Base-by-base conservation (phyloP, 2,329 filamentous ascomycete species). In the Botrytis byssoidea region DNA sequence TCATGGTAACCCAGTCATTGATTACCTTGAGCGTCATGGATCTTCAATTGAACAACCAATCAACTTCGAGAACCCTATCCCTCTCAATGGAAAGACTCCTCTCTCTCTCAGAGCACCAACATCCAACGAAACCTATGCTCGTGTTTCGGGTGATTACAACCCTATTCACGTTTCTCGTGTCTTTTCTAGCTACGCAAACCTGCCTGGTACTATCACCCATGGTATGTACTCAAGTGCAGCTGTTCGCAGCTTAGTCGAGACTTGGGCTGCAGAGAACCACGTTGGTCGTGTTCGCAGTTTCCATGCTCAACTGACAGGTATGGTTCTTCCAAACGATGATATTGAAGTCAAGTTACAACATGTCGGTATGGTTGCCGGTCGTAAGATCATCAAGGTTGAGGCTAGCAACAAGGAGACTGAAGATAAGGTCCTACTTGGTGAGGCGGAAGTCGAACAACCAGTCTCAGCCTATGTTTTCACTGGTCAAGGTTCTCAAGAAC, bases 331-430 rank as follows among this genome's bases (percentile, higher is more conserved):
- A 72, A 97, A 98, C 79, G 97, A 99, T 81, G 92, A 95, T 76
- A 92, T 99, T 76, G 90, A 97, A 77, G 95, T 99, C 80, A 97
- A 94, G 85, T 89, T 99, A 70, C 93, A 98, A 85, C 96, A 99
- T 81, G 92, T 97, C 46, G 96, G 95, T 81, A 99, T 99, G 96
- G 93, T 99, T 75, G 92, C 93, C 80, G 96, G 96, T 81, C 95
- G 96, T 83, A 99, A 98, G 89, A 98, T 98, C 84, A 96, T 99
- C 88, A 98, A 97, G 87, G 94, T 99, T 69, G 96, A 98, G 84
- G 95, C 94, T 71, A 94, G 89, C 87, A 98, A 98, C 85, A 92
- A 93, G 83, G 95, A 98, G 82, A 97, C 92, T 0, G 96, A 98
- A 81, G 96, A 98, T 79, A 98, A 98, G 87, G 94, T 99, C 20